Conservation (phyloP, 495 filamentous ascomycete genomes). For the Xylaria telfairii region DNA sequence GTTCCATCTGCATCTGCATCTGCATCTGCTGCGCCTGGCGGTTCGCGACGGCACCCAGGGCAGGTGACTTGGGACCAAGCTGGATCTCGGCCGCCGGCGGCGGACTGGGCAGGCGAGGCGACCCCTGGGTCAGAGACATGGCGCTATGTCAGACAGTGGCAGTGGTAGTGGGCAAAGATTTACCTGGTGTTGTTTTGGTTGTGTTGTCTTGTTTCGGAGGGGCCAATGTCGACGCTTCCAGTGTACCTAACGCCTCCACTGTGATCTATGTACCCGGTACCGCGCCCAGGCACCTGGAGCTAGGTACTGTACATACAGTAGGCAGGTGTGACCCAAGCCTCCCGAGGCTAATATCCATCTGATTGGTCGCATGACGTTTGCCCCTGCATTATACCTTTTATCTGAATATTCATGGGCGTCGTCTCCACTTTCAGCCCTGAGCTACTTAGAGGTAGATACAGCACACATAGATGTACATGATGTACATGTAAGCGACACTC, state of each 20-base stretch:
- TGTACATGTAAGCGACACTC: not conserved
- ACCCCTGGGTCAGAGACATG: conserved; percentile 74
- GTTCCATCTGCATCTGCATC: conserved; percentile 54
- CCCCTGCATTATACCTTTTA: conserved; percentile 11
- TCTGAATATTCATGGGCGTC: not conserved
- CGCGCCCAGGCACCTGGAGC: not conserved
- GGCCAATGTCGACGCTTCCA: not conserved
- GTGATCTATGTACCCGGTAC: not conserved
- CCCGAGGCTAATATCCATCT: not conserved
- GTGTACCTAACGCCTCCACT: not conserved
- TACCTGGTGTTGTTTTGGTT: not conserved
- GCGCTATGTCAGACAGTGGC: conserved; percentile 22
- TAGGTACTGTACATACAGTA: too few relatives aligned
- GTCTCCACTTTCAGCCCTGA: not conserved
- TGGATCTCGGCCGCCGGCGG: conserved; percentile 91
- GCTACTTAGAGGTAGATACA: not conserved
- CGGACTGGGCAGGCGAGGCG: conserved; percentile 85
- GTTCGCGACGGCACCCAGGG: conserved; percentile 60
- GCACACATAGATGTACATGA: not conserved
- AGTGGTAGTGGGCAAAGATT: not conserved
- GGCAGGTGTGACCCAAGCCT: not conserved
- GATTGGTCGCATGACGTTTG: not conserved
- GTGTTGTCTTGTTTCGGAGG: conserved; percentile 7
- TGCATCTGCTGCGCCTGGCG: conserved; percentile 53
- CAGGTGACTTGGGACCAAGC: conserved; percentile 82